Percentiles rank a stretch among this genome's conserved stretches.
Evolutionary conservation across 371 early-diverging fungal genomes (phyloP).

Genomic region (Phascolomyces articulosus): DNA sequence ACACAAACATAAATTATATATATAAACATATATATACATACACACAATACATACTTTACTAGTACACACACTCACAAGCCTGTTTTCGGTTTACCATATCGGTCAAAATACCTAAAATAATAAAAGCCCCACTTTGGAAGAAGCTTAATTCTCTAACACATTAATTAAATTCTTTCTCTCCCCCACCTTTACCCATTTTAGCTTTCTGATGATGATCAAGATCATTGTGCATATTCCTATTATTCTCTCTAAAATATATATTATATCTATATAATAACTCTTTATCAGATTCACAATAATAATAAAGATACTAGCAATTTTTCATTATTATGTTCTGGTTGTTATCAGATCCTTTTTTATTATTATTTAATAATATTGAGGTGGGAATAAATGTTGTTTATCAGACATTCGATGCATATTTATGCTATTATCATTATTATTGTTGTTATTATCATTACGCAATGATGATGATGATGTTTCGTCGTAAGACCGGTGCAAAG

Average conservation of each 20-base stretch:
- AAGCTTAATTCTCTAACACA: neutral
- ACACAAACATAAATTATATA: no score
- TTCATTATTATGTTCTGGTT: no score
- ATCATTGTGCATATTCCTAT: neutral
- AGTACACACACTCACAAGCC: neutral
- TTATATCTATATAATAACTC: no score
- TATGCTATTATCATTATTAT: neutral
- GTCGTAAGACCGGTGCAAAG: constrained; percentile 5
- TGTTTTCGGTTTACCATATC: constrained; percentile 20
- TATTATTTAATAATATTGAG: neutral
- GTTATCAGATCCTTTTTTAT: constrained; percentile 1
- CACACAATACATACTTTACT: no score
- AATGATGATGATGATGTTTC: no score
- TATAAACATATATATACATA: no score
- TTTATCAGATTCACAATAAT: constrained; percentile 4
- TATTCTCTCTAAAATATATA: no score
- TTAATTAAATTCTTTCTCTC: no score
- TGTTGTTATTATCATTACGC: constrained; percentile 1
- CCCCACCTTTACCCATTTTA: no score
- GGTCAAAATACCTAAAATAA: neutral
- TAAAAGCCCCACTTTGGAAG: neutral
- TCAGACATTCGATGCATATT: neutral
- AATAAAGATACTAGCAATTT: no score
- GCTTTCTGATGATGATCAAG: neutral
- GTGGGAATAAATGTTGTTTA: constrained; percentile 4